Base-by-base conservation (phyloP, 2,329 filamentous ascomycete genomes). In the Fonsecaea monophora region DNA sequence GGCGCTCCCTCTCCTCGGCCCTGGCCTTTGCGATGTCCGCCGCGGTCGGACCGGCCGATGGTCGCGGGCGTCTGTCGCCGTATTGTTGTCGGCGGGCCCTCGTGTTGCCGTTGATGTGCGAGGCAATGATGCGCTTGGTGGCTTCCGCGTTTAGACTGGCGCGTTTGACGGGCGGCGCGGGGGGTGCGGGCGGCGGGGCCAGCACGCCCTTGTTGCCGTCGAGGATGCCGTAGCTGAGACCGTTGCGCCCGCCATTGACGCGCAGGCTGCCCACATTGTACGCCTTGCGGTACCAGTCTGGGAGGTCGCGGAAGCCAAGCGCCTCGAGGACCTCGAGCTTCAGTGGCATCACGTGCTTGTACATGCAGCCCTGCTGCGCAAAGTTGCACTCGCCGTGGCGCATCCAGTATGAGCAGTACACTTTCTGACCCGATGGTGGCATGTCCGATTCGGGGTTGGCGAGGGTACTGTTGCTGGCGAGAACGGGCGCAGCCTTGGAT, bases 401-500 rank as follows among this genome's bases (percentile, higher is more conserved):
- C 62, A 97, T 89, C 93, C 93, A 97, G 78, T 94, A 92, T 66
- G 92, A 92, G 79, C 93, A 97, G 78, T 90, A 96, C 30, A 90
- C 81, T 76, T 96, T 96, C 73, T 85, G 87, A 5, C 78, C 77
- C 4, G 74, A 74, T 10, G 81, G 37, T 4, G 59, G 59, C 45
- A 61, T 42, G 7, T 61, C 59, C 1, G 59, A 48, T 8, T 40
- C 34, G 21, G n/a, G 32, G 59, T 61, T 48, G 13, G 35, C 59
- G 7, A 32, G 59, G n/a, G 37, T 34, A 6, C 25, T 18, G 34
- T 54, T 53, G 18, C 50, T 42, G 25, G 45, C 21, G 9, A 15
- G 18, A 30, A 30, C 25, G 18, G 45, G 9, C 21, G 18, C 21
- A 13, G 45, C 45, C 45, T 25, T 48, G 18, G 1, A 35, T 32